phyloP scores from a whole-genome alignment of 1,139 yeast genomes.

The Hansenula anomala region DNA sequence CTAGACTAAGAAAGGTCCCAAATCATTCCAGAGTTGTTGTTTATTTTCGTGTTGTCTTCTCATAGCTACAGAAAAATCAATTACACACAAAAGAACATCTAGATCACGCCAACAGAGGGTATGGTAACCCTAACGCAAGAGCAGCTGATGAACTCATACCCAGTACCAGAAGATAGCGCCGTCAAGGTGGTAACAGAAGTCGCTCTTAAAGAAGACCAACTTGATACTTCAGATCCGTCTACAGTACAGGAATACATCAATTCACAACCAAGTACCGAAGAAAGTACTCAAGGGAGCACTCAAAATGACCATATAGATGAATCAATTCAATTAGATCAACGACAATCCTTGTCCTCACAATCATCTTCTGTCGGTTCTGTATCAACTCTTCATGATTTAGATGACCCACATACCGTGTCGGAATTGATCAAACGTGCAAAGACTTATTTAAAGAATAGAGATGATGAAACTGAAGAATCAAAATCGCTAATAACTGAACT shows the following conservation, averaged over 20 bases:
- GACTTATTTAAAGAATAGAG: not conserved
- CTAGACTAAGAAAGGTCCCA: too few relatives aligned
- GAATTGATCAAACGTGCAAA: constrained; percentile 2
- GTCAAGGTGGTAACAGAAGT: not conserved
- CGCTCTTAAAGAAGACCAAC: not conserved
- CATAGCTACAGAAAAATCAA: too few relatives aligned
- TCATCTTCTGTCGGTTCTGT: constrained; percentile 1
- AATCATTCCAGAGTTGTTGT: too few relatives aligned
- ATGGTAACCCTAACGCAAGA: not conserved
- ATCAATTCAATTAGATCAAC: too few relatives aligned
- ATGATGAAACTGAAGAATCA: constrained; percentile 3
- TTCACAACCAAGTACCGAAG: not conserved
- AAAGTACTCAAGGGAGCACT: not conserved
- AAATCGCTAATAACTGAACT: constrained; percentile 7
- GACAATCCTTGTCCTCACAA: constrained; percentile 1
- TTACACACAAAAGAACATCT: too few relatives aligned
- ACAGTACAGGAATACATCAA: not conserved
- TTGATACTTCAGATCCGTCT: not conserved
- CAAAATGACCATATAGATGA: too few relatives aligned
- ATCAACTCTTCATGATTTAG: not conserved
- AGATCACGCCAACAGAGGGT: too few relatives aligned
- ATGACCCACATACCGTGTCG: not conserved
- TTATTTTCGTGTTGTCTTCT: not conserved
- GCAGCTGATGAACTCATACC: not conserved
- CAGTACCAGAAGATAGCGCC: not conserved